These are phyloP conservation scores for Termitomyces sp. DNA, from an alignment of 1,284 basidiomycete genomes.

Conservation along the genomic window DNA sequence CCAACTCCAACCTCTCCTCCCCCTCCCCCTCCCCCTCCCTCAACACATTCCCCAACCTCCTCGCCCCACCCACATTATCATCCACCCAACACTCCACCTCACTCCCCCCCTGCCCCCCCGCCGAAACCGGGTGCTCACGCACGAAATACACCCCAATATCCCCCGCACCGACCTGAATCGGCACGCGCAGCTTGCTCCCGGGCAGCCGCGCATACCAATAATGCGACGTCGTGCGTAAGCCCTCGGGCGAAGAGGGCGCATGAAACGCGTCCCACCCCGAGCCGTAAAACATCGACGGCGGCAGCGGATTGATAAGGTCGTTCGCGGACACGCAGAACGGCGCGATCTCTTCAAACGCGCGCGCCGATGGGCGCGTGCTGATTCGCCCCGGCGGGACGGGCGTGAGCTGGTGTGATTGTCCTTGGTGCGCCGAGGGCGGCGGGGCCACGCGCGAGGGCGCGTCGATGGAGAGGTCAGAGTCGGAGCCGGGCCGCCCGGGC, in stretches of 20 bases:
- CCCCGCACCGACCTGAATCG: slow-evolving; percentile 67
- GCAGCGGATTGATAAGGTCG: slow-evolving; percentile 91
- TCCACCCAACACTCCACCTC: slow-evolving; percentile 83
- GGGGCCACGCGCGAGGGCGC: slow-evolving; percentile 20
- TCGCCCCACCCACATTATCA: slow-evolving; percentile 65
- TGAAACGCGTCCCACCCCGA: slow-evolving; percentile 83
- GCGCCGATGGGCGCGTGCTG: slow-evolving; percentile 59
- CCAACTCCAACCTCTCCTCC: slow-evolving; percentile 54
- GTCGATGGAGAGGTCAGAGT: slow-evolving; percentile 24
- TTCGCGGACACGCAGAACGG: slow-evolving; percentile 92
- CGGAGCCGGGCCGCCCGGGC: slow-evolving; percentile 28
- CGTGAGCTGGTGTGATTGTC: slow-evolving; percentile 38
- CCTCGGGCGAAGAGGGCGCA: slow-evolving; percentile 34
- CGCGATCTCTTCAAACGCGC: slow-evolving; percentile 76
- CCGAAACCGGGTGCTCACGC: slow-evolving; percentile 47
- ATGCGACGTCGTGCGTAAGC: slow-evolving; percentile 57
- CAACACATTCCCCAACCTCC: slow-evolving; percentile 62
- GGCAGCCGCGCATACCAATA: slow-evolving; percentile 86
- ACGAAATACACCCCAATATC: slow-evolving; percentile 81
- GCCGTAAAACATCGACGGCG: slow-evolving; percentile 83
- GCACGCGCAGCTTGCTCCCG: slow-evolving; percentile 72
- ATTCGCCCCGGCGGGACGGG: slow-evolving; percentile 72
- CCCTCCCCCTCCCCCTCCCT: too few relatives aligned
- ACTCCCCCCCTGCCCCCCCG: slow-evolving; percentile 54
- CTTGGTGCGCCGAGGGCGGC: too few relatives aligned